Base-by-base conservation (phyloP, 2,329 filamentous ascomycete genomes). In the Alternaria ventricosa region DNA sequence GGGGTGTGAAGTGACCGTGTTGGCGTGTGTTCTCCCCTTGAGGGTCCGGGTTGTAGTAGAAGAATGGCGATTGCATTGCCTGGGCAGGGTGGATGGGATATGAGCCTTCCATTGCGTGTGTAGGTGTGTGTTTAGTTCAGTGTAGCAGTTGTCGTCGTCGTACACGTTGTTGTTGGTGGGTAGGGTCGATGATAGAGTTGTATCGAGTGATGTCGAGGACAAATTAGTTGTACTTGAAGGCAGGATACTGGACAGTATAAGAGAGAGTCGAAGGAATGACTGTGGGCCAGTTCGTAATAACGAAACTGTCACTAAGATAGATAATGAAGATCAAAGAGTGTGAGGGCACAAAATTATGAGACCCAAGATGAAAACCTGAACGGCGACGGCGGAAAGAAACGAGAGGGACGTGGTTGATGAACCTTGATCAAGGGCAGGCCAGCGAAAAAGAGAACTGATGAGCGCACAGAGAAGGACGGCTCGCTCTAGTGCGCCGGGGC, bases 41-140 rank as follows among this genome's bases (percentile, higher is more conserved):
- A 68, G 90, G 86, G 72, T 96, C 92, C 70, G 91, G 89, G 71
- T 89, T 90, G 85, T 95, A 97, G 86, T 94, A 96, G 87, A 92
- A 94, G 85, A 94, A 96, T 63, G 92, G 85, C 70, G 90, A 88
- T 82, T 92, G 90, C 85, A 92, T 88, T 75, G 86, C 80, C 80
- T 83, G 81, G 71, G 82, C 68, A 62, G 81, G 78, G 76, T 82
- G 82, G 75, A 84, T 82, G 67, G 82, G 78, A 74, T 86, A 86
- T 87, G 88, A 75, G 82, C 87, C 81, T 76, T 92, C 90, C 91
- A 93, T 93, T 84, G 82, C 65, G 64, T 62, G 64, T 74, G 67
- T 67, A 61, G 55, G 53, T 61, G 56, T 30, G 41, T 36, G 27
- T 58, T 58, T 28, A 36, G 46, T 51, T 49, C 36, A 50, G 7